Evolutionary conservation across 495 filamentous ascomycete genomes (phyloP).

Genomic region (Clavariopsis aquatica): DNA sequence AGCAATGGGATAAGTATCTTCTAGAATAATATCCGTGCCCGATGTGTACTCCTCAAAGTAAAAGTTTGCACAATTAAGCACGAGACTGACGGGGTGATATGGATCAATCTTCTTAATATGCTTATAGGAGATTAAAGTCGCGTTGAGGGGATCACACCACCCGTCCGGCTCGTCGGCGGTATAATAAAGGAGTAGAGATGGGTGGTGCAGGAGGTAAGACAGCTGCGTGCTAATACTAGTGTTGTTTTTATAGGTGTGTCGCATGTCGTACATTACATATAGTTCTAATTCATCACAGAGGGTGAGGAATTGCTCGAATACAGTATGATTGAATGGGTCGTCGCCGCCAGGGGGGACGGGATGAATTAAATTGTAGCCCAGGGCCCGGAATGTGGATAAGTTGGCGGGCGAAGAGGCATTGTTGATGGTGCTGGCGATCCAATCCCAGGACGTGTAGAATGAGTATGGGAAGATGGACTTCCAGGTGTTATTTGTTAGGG

Average conservation of each 20-base stretch:
- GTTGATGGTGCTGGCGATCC: conserved; percentile 46
- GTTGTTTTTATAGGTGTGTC: conserved; percentile 60
- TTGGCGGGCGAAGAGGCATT: conserved; percentile 31
- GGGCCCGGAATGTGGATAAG: conserved; percentile 51
- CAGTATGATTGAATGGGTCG: conserved; percentile 34
- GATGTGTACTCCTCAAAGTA: conserved; percentile 62
- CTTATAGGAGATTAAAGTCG: conserved; percentile 46
- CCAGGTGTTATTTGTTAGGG: conserved; percentile 46
- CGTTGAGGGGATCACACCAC: conserved; percentile 58
- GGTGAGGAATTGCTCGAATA: conserved; percentile 50
- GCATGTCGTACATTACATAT: conserved; percentile 67
- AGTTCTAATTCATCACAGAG: conserved; percentile 59
- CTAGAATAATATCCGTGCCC: conserved; percentile 66
- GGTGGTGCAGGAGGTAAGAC: conserved; percentile 52
- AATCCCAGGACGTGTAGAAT: conserved; percentile 63
- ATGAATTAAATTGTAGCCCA: conserved; percentile 59
- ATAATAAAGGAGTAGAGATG: conserved; percentile 66
- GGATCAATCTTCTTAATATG: conserved; percentile 61
- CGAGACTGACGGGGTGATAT: conserved; percentile 67
- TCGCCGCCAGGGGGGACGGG: conserved; percentile 48
- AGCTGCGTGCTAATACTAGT: conserved; percentile 57
- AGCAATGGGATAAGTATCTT: conserved; percentile 66
- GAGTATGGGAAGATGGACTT: conserved; percentile 62
- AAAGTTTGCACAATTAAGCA: conserved; percentile 71
- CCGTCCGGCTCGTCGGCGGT: conserved; percentile 72